Base-by-base conservation (phyloP, 2,329 filamentous ascomycete genomes). In the Aspergillus viridinutans region DNA sequence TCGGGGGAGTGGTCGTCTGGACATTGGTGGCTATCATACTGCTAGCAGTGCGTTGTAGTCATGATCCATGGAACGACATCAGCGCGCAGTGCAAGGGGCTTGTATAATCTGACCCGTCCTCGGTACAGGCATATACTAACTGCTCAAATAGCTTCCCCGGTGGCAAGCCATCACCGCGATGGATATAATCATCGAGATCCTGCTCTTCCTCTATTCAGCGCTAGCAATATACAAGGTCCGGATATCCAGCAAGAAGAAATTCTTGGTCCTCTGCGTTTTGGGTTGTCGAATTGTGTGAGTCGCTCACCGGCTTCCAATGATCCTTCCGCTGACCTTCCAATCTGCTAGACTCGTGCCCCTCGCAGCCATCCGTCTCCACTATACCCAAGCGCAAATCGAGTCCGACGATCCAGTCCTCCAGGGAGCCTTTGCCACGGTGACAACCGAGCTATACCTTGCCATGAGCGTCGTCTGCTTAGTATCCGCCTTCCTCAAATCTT, bases 141-240 rank as follows among this genome's bases (percentile, higher is more conserved):
- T 1, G 7, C 1, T 28, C 3, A n/a, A 1, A 25, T 10, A 62
- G 60, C 50, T 58, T 23, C 47, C 57, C 9, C 61, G 56, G 8
- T 63, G 59, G 61, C 20, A 58, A 52, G 57, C 47, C n/a, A 59
- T 63, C 26, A 63, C 61, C 17, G 53, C 49, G 23, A 49, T 58
- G 3, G 61, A 63, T 21, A 58, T 63, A 28, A 3, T 48, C 2
- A 61, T 55, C 2, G 61, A 63, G 20, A 20, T 58, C 17, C 6
- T 61, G 5, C 55, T 63, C 1, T 51, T 61, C 21, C 1, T 58
- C 2, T 59, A 61, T 23, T 52, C 57, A 2, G 56, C 38, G 26
- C 40, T 61, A 38, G 61, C 61, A 28, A 58, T 63, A 20, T 21
- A 45, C 26, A 52, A 48, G 42, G 57, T 63, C 49, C 54, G 25